These are phyloP conservation scores for Steccherinum ochraceum DNA, from an alignment of 768 basidiomycete species.

Conservation along the genomic window DNA sequence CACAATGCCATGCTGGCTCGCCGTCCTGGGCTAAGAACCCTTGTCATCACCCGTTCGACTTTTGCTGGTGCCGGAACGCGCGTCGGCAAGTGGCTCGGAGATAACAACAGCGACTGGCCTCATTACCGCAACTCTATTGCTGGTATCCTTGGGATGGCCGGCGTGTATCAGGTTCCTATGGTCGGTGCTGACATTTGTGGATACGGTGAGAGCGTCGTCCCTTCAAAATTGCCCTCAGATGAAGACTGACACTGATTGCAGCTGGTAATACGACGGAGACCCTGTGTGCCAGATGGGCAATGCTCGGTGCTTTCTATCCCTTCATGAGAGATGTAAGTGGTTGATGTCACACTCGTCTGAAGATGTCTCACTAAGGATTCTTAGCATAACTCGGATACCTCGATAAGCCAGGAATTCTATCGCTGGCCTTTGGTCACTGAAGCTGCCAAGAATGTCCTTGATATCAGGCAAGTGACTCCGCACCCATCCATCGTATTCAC, in stretches of 20 bases:
- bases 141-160: slow-evolving; percentile 61
- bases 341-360: slow-evolving; percentile 11
- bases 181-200: slow-evolving; percentile 73
- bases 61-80: slow-evolving; percentile 61
- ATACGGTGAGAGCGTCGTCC: slow-evolving; percentile 35
- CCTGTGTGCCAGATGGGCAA: slow-evolving; percentile 72
- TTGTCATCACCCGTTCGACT: slow-evolving; percentile 70
- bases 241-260: slow-evolving; percentile 14
- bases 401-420: slow-evolving; percentile 63
- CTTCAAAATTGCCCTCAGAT: no score
- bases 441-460: slow-evolving; percentile 54
- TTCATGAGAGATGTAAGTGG: slow-evolving; percentile 76
- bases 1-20: slow-evolving; percentile 56
- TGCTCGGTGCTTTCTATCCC: slow-evolving; percentile 70
- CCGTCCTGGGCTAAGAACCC: slow-evolving; percentile 51
- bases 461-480: slow-evolving; percentile 43
- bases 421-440: slow-evolving; percentile 50
- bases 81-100: slow-evolving; percentile 74
- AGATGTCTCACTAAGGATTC: not conserved
- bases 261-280: slow-evolving; percentile 59
- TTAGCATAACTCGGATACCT: slow-evolving; percentile 49
- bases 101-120: slow-evolving; percentile 54
- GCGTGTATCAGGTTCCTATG: slow-evolving; percentile 66
- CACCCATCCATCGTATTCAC: not conserved
- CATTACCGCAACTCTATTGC: slow-evolving; percentile 57